Conservation (phyloP, 352 stramenopile genomes). For the Globisporangium apiculatum region DNA sequence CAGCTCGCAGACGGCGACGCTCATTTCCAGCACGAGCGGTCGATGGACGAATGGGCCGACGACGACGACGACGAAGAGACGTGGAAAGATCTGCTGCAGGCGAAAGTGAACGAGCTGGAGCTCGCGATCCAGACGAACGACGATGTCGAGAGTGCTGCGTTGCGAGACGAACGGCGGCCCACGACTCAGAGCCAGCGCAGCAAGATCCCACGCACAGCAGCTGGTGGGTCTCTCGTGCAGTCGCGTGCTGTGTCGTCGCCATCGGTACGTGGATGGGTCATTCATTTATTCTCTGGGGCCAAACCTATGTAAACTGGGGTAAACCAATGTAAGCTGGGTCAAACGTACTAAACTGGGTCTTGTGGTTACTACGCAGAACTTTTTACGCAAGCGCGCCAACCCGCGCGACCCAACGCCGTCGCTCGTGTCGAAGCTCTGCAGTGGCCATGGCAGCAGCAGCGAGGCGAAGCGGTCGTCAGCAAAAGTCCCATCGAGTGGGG, state of each 20-base stretch:
- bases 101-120: constrained; percentile 68
- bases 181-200: constrained; percentile 9
- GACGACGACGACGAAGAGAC: constrained; percentile 66
- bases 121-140: constrained; percentile 31
- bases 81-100: constrained; percentile 75
- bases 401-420: constrained; percentile 34
- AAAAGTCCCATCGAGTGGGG: neutral
- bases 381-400: constrained; percentile 17
- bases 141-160: too few relatives aligned
- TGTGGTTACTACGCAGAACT: neutral
- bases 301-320: too few relatives aligned
- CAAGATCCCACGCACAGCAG: too few relatives aligned
- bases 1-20: neutral
- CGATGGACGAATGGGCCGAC: constrained; percentile 72
- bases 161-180: too few relatives aligned
- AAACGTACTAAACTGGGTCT: neutral
- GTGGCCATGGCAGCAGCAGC: constrained; percentile 29
- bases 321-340: too few relatives aligned
- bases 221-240: too few relatives aligned
- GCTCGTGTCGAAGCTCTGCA: neutral
- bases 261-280: constrained; percentile 2
- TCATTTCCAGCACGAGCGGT: constrained; percentile 26
- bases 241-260: constrained; percentile 4
- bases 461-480: constrained; percentile 14
- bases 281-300: neutral